Base-by-base conservation (phyloP, 257 asterid species). In the Prunella vulgaris region DNA sequence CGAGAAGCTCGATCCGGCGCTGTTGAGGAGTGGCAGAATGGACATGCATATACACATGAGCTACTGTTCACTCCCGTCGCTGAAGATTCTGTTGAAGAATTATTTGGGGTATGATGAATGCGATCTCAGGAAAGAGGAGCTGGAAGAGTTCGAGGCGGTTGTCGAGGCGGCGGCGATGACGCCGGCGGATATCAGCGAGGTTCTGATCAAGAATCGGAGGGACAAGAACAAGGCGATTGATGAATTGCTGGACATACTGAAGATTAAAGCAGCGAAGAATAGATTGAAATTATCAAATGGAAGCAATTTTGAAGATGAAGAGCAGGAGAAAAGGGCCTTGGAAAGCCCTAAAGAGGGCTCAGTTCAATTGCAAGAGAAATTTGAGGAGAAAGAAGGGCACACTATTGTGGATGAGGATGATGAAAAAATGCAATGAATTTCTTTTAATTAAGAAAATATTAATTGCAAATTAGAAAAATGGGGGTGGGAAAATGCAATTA, bases 11-110 rank as follows among this genome's bases (percentile, higher is more conserved):
- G 99, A 93, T 77, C 94, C 97, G 2, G 97, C 99, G 14, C 48
- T 93, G 86, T 14, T 93, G 76, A 84, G 99, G 85, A 75, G 96
- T 7, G 99, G 99, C 25, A 74, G 99, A 48, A 93, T 93, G 99
- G 99, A 93, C 86, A 90, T 88, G 97, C 99, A 90, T 44, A 77
- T 93, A 21, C 85, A 76, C 84, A 93, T 93, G 99, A 87, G 94
- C 67, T 87, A 82, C 63, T 90, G 95, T 25, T 78, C 93, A 0
- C 86, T 81, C 7, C 82, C 87, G 0, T 78, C 96, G 0, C 68
- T 93, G 72, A 84, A 78, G 77, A 90, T 93, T 38, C 84, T 90
- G 22, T 20, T 93, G 64, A 88, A 81, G 85, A 93, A 90, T 68
- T 93, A 90, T 22, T 56, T 93, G 73, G 96, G 87, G 1, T 78